Base-by-base conservation (phyloP, 2,329 filamentous ascomycete species). In the Parascedosporium putredinis region DNA sequence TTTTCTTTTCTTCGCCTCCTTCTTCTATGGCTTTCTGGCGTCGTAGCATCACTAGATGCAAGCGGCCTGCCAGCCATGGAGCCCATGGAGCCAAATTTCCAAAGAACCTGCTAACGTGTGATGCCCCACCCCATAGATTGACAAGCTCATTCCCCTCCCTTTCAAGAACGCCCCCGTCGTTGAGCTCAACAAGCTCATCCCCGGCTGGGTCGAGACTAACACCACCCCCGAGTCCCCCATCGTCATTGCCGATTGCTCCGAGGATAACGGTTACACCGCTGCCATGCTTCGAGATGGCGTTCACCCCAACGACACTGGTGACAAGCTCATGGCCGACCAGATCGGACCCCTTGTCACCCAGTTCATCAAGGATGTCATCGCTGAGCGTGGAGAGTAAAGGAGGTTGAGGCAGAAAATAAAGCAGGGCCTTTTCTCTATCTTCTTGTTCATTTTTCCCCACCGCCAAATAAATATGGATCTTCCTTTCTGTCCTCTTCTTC, bases 191-290 rank as follows among this genome's bases (percentile, higher is more conserved):
- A 56, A 51, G 16, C 60, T 59, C 23, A 68, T 70, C 46, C 64
- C 64, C 0, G 56, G 55, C 14, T 72, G 67, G 68, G 68, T 62
- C 4, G 44, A 52, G 10, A 54, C 55, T 5, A 59, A 62, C 47
- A 67, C 64, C 52, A 63, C 57, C 6, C 60, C 63, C 0, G 59
- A 63, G 14, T 68, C 66, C 7, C 68, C 68, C 18, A 66, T 72
- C 42, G 56, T 60, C 22, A 57, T 71, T 25, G 65, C 64, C 23
- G 68, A 72, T 55, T 65, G 63, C 45, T 62, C 61, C 25, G 58
- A 55, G 6, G 55, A 62, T 34, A 61, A 57, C 1, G 67, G 64
- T 4, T 49, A 20, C 47, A 49, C 36, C n/a, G 18, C 25, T n/a
- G 55, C 55, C 3, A 59, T 63, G 47, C 54, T 67, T 40, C 56